Base-by-base conservation (phyloP, 352 stramenopile genomes). In the Globisporangium megalacanthum region DNA sequence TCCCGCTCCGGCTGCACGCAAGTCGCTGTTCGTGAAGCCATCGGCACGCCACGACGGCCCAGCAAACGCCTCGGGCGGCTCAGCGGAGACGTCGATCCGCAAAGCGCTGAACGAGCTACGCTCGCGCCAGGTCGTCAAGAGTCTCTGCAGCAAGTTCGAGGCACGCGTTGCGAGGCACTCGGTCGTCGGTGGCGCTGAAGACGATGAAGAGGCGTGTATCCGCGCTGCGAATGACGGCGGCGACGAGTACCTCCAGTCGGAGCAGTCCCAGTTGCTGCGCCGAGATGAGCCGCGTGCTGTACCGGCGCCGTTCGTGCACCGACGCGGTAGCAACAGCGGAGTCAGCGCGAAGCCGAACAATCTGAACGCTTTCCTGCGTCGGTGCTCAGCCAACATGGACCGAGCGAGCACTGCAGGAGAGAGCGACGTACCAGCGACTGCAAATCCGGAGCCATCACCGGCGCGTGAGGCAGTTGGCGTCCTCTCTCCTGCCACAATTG, bases 331-430 rank as follows among this genome's bases (percentile, higher is more conserved):
- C 52, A 66, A 58, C 3, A 25, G 33, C 19, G 61, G 25, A 10
- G 39, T 25, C 48, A 17, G 54, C 17, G 49, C 58, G 2, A 77
- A 77, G 50, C 74, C 75, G 0, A 85, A 83, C 69, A 86, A 86
- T 37, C 60, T 89, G 14, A 85, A 78, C 47, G 80, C 79, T 15
- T 89, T 89, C 57, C 59, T 88, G 19, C 69, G 75, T 31, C 76
- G 79, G 20, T 89, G 77, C 52, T 75, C 75, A 14, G 86, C 77
- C 6, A 89, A 89, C 58, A 60, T 89, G 19, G 79, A 88, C 35
- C 64, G 67, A 15, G 54, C 65, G 0, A 60, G 54, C n/a, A 50
- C 56, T 14, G 60, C 35, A n/a, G 37, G 56, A 29, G 54, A 25
- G 19, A 19, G 7, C 10, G 46, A 19, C 3, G 17, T 25, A 36